Conservation (phyloP, 2,329 filamentous ascomycete species). For the Dothistroma septosporum region DNA sequence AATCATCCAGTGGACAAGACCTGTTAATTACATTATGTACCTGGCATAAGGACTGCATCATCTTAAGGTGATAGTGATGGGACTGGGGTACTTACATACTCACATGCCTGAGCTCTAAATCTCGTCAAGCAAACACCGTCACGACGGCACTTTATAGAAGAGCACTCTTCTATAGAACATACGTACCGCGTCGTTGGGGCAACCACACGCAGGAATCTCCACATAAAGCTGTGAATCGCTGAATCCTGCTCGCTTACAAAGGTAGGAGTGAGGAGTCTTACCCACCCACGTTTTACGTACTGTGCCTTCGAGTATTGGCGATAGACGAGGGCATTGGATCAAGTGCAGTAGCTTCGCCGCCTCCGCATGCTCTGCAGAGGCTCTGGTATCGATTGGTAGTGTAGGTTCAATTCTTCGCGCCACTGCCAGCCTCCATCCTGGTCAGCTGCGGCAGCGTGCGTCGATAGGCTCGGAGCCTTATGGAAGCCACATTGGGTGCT, state of each 20-base stretch:
- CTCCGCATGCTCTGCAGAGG: neutral
- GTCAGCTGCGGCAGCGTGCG: neutral
- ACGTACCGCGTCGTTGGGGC: too few species aligned
- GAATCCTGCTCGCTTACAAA: too few species aligned
- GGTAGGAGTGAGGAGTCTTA: too few species aligned
- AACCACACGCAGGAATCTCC: too few species aligned
- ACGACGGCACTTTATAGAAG: too few species aligned
- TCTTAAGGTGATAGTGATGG: too few species aligned
- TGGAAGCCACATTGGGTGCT: neutral
- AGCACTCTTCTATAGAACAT: too few species aligned
- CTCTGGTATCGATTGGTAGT: neutral
- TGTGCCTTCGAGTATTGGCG: neutral
- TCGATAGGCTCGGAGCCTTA: neutral
- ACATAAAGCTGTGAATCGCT: too few species aligned
- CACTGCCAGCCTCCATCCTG: neutral
- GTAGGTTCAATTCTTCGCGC: neutral
- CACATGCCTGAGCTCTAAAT: too few species aligned
- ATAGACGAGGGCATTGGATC: neutral
- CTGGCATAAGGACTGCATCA: neutral
- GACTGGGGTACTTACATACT: neutral
- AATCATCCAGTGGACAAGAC: neutral
- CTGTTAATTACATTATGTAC: neutral
- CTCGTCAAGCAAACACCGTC: too few species aligned
- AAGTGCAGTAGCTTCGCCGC: neutral
- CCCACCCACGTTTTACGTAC: neutral